Conservation (phyloP, 2,329 filamentous ascomycete species). For the Penicillium sp. region DNA sequence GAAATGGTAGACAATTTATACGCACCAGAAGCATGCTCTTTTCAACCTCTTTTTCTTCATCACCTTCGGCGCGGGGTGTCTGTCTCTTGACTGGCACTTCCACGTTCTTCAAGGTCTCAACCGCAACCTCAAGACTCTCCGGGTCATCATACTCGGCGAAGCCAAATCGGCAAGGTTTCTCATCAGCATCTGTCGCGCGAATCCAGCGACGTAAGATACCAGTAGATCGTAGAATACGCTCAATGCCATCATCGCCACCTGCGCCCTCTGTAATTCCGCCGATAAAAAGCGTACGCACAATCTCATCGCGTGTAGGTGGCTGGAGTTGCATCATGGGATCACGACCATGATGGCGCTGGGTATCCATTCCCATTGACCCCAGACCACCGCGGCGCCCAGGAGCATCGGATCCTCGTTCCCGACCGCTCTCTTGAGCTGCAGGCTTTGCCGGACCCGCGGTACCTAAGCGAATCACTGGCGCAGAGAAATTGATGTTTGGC, state of each 20-base stretch:
- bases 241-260: conserved; percentile 73
- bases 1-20: conserved; percentile 1
- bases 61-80: conserved; percentile 44
- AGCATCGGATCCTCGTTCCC: conserved; percentile 47
- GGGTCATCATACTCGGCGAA: conserved; percentile 95
- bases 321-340: conserved; percentile 71
- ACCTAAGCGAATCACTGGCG: conserved; percentile 90
- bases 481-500: conserved; percentile 97
- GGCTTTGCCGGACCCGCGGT: conserved; percentile 68
- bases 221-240: conserved; percentile 73
- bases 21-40: conserved; percentile 68
- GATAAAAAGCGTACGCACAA: conserved; percentile 86
- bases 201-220: conserved; percentile 85
- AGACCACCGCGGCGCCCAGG: conserved; percentile 56
- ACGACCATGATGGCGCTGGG: conserved; percentile 64
- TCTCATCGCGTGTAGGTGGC: conserved; percentile 85
- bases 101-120: conserved; percentile 79
- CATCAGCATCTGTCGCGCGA: conserved; percentile 71
- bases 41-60: conserved; percentile 56
- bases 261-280: conserved; percentile 78
- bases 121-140: conserved; percentile 79
- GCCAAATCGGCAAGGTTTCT: conserved; percentile 82
- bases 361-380: conserved; percentile 64
- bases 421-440: conserved; percentile 43
- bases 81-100: conserved; percentile 80